These are phyloP conservation scores for Sporisorium graminicola DNA, from an alignment of 1,284 basidiomycete genomes.

Conservation along the genomic window DNA sequence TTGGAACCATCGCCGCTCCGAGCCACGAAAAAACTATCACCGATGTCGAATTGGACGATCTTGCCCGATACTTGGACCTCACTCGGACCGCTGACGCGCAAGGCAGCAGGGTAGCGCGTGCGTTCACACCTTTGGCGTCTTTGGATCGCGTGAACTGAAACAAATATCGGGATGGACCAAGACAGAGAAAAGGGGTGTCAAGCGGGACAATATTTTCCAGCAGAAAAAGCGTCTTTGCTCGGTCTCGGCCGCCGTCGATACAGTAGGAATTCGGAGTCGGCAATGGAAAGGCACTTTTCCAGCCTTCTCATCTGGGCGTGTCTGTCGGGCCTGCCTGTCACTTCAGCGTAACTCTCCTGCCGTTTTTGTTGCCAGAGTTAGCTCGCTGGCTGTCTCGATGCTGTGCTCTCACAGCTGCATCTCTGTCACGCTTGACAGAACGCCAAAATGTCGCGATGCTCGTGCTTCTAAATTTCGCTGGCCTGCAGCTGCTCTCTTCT, in stretches of 20 bases:
- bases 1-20: too few species aligned
- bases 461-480: neutral
- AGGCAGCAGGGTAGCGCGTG: neutral
- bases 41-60: too few species aligned
- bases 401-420: constrained; percentile 3
- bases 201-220: neutral
- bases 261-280: neutral
- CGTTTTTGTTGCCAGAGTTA: too few species aligned
- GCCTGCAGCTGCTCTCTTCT: neutral
- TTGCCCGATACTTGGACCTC: too few species aligned
- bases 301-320: neutral
- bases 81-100: neutral
- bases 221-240: neutral
- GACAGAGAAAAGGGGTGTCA: neutral
- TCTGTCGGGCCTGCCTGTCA: neutral
- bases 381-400: neutral
- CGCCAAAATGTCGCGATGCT: constrained; percentile 2
- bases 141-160: too few species aligned
- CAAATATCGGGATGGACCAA: neutral
- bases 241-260: neutral
- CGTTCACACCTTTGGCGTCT: too few species aligned
- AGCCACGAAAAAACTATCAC: neutral
- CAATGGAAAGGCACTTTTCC: neutral
- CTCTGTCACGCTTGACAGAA: constrained; percentile 5
- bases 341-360: too few species aligned